Percentiles rank a stretch among this genome's conserved stretches.
Evolutionary conservation across 345 rosid species (phyloP).

Genomic region (Eucalyptus coolabah): DNA sequence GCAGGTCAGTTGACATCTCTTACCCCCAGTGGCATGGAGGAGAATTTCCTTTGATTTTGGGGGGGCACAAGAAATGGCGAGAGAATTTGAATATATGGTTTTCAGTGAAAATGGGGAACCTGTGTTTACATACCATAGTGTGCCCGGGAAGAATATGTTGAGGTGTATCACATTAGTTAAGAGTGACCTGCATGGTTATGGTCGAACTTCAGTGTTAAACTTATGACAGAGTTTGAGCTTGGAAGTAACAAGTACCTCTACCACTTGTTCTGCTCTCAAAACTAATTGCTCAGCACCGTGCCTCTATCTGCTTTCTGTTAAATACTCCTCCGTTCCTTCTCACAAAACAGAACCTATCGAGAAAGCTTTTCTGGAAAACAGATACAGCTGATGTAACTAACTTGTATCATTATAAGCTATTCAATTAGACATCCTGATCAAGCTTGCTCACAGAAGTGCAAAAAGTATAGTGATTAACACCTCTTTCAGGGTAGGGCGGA

Average conservation of each 20-base stretch:
- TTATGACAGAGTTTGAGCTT: neutral
- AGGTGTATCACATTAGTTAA: neutral
- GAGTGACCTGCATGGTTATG: neutral
- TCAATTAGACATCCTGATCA: neutral
- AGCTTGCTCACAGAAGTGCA: neutral
- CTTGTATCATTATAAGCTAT: neutral
- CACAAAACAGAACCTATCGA: neutral
- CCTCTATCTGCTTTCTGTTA: neutral
- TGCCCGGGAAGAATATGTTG: neutral
- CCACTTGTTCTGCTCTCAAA: neutral
- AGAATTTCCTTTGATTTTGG: neutral
- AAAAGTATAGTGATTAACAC: neutral
- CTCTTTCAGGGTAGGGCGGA: neutral
- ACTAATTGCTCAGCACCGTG: neutral
- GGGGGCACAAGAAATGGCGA: neutral
- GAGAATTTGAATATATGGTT: neutral
- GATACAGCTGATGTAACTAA: neutral
- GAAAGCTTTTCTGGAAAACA: neutral
- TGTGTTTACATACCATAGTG: neutral
- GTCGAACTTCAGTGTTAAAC: neutral
- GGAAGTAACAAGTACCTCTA: neutral
- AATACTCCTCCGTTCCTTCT: neutral
- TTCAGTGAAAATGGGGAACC: neutral
- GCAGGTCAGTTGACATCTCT: conserved; percentile 41
- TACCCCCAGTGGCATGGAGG: neutral